phyloP scores from a whole-genome alignment of 208 protist species.

The Trichomonas gallinae region DNA sequence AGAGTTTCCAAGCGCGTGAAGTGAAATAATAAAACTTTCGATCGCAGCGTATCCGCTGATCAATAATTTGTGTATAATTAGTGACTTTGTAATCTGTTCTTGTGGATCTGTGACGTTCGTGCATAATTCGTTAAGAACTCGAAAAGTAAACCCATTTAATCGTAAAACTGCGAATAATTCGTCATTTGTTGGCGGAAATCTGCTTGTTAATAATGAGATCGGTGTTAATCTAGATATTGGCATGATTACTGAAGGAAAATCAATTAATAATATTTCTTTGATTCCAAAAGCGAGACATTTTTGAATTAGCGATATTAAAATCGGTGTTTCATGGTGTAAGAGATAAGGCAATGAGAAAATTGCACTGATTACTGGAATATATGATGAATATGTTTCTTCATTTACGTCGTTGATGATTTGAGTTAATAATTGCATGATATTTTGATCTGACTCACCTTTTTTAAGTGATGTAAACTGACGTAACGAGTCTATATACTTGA shows the following conservation, averaged over 20 bases:
- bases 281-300: not conserved
- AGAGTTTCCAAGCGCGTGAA: not conserved
- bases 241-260: not conserved
- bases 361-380: not conserved
- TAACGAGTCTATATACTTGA: not conserved
- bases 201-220: not conserved
- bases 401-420: not conserved
- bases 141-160: not conserved
- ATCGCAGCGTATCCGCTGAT: not conserved
- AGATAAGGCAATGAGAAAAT: not conserved
- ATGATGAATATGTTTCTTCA: not conserved
- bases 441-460: not conserved
- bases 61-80: not conserved
- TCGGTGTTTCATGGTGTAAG: not conserved
- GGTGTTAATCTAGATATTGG: not conserved
- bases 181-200: not conserved
- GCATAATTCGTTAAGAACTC: not conserved
- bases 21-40: not conserved
- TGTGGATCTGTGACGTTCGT: not conserved
- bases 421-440: not conserved
- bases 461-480: not conserved
- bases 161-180: not conserved
- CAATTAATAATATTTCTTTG: not conserved
- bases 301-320: not conserved
- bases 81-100: not conserved